These are phyloP conservation scores for Cyclotella baltica DNA, from an alignment of 108 stramenopile genomes.

Conservation along the genomic window DNA sequence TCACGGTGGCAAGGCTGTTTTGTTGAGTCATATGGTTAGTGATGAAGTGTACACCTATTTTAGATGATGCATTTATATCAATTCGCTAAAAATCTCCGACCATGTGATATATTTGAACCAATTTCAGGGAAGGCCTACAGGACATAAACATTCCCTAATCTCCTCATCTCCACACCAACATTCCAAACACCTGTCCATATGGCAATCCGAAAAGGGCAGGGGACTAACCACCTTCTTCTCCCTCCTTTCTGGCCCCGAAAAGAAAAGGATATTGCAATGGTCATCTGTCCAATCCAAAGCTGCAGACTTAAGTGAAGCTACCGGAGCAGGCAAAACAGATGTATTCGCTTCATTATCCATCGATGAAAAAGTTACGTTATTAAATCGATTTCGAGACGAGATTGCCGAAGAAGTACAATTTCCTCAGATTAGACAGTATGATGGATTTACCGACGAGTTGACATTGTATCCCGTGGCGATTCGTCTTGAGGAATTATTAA, in stretches of 20 bases:
- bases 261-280: conserved; percentile 52
- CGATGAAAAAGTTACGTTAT: conserved; percentile 41
- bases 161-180: conserved; percentile 7
- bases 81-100: too few species aligned
- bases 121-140: conserved; percentile 87
- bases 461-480: conserved; percentile 84
- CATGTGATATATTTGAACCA: too few species aligned
- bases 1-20: conserved; percentile 73
- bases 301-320: not conserved
- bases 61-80: not conserved
- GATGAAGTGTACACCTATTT: not conserved
- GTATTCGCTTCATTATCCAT: conserved; percentile 37
- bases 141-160: conserved; percentile 30
- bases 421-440: conserved; percentile 50
- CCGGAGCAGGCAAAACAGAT: conserved; percentile 48
- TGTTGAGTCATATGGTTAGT: conserved; percentile 75
- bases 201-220: conserved; percentile 57
- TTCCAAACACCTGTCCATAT: conserved; percentile 56
- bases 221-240: conserved; percentile 54
- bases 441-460: conserved; percentile 65
- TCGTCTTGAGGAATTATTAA: conserved; percentile 80
- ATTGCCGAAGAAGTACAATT: conserved; percentile 13
- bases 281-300: conserved; percentile 35
- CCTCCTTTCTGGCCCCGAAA: conserved; percentile 30
- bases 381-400: conserved; percentile 31